Base-by-base conservation (phyloP, 441 rosid species). In the Erodium trifolium region DNA sequence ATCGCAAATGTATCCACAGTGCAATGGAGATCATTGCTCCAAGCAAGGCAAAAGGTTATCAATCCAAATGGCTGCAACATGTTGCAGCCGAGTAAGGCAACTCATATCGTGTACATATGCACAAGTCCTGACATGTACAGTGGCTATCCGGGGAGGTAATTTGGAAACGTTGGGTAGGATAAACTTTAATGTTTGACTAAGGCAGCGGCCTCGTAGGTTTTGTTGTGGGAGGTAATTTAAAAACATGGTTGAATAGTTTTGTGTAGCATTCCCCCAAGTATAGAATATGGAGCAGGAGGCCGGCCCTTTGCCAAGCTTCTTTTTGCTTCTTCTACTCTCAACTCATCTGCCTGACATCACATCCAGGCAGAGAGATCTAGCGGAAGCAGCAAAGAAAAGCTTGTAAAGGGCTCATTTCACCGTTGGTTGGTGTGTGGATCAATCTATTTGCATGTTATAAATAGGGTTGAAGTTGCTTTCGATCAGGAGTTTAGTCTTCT, bases 361-460 rank as follows among this genome's bases (percentile, higher is more conserved):
- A 57, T 11, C 64, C 14, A 60, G 79, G 86, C 87, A 82, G 78
- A 81, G 82, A 77, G 84, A 78, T 82, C 63, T 83, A 92, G 97
- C 88, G 88, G 92, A 92, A 90, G 96, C 87, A 90, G 96, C 98
- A 92, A 88, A 82, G 96, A 86, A 78, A 88, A 85, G 98, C 92
- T 65, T 90, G 63, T 57, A 0, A 45, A 45, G 51, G 51, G n/a
- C 51, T 11, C 51, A 7, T 41, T 41, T 9, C 45, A 41, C 2
- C 1, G 27, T 23, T 23, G 27, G 27, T 23, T 23, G 27, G n/a
- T n/a, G n/a, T n/a, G n/a, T n/a, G n/a, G n/a, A n/a, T n/a, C n/a
- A n/a, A n/a, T n/a, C n/a, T n/a, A n/a, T n/a, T n/a, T n/a, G n/a
- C n/a, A n/a, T n/a, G n/a, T n/a, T n/a, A n/a, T n/a, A n/a, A n/a